Conservation (phyloP, 192 early-diverging fungal genomes). For the Dimargaris verticillata region DNA sequence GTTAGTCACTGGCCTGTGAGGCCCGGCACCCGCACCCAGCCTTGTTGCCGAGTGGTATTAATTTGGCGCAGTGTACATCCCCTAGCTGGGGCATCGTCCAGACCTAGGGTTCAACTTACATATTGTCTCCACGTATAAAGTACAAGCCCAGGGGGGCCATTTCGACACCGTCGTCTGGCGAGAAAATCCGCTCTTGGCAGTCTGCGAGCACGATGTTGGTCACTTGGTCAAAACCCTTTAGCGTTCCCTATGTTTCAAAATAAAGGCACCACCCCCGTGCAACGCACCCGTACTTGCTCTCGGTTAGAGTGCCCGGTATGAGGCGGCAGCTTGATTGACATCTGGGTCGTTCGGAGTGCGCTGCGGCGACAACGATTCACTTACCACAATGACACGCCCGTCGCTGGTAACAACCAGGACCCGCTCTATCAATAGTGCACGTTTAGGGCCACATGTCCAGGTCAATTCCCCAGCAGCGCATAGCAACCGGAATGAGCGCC, state of each 20-base stretch:
- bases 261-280: too few species aligned
- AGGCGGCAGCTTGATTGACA: background rate
- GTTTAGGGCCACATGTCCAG: background rate
- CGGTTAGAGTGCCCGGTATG: background rate
- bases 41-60: background rate
- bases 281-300: too few species aligned
- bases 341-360: background rate
- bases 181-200: constrained; percentile 33
- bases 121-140: constrained; percentile 33
- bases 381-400: constrained; percentile 8
- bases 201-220: constrained; percentile 33
- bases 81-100: background rate
- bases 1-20: background rate
- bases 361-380: background rate
- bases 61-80: background rate
- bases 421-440: background rate
- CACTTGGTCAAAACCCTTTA: constrained; percentile 33
- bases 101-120: constrained; percentile 9
- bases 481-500: background rate
- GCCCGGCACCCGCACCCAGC: background rate
- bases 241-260: constrained; percentile 13
- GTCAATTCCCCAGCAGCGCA: background rate
- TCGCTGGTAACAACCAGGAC: constrained; percentile 6
- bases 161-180: constrained; percentile 32
- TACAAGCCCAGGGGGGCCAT: constrained; percentile 29